Base-by-base conservation (phyloP, 78 protist genomes). In the Paulinella micropora region DNA sequence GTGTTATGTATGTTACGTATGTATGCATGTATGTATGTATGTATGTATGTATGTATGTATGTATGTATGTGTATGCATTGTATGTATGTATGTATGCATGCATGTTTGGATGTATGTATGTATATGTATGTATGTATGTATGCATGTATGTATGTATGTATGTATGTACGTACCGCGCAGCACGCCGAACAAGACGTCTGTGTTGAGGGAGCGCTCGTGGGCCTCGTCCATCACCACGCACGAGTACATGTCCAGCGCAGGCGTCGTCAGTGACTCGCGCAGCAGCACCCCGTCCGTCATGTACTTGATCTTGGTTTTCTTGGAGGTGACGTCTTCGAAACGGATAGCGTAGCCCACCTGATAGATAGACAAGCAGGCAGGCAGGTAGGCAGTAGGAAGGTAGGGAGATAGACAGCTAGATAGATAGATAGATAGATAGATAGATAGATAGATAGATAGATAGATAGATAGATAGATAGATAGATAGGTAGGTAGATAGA, bases 271-370 rank as follows among this genome's bases (percentile, higher is more conserved):
- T 88, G 89, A 69, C 89, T 96, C 99, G 1, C 97, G 41, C 69
- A 97, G 37, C 37, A 97, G 92, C 92, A 94, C 90, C 31, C 99
- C 99, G 37, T 98, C 99, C 0, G 99, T 98, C 89, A 92, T 34
- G 82, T 92, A 98, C 90, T 97, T 96, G 88, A 98, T 96, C n/a
- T 84, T 79, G 26, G 99, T 98, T 64, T 92, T 94, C 0, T 90
- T 89, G 0, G 91, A 34, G 39, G 99, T 95, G 91, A 93, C 88
- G 87, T 98, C 99, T 84, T 97, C 99, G 88, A 98, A 98, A 37
- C 99, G 96, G 77, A 98, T 96, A 0, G 95, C 92, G 91, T 98
- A 98, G 37, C 99, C n/a, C n/a, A n/a, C n/a, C n/a, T n/a, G n/a
- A n/a, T n/a, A n/a, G n/a, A n/a, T n/a, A n/a, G n/a, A n/a, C n/a